Base-by-base conservation (phyloP, 768 basidiomycete genomes). In the Lactarius hengduanensis region DNA sequence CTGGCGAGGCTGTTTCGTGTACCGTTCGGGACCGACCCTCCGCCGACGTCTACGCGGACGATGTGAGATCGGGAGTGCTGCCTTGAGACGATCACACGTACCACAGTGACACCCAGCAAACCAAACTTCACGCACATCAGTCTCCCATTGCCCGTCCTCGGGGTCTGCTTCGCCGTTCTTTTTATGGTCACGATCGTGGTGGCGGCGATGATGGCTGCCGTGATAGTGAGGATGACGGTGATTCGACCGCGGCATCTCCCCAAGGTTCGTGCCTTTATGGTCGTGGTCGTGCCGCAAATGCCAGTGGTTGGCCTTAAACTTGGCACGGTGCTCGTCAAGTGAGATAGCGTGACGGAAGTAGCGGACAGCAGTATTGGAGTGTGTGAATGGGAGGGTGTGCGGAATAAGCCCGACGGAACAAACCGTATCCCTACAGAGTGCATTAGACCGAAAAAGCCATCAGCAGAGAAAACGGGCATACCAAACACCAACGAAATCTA, bases 81-180 rank as follows among this genome's bases (percentile, higher is more conserved):
- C 2, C 26, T 20, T 32, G 56, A 57, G 54, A 6, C 26, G 18
- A 36, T 3, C 28, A 36, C 30, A 76, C 81, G 34, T 69, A 89
- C 90, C 89, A 56, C 83, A 84, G 69, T 92, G 90, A 70, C 82
- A 84, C 0, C 91, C 91, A 4, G 89, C 75, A 70, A 92, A 93
- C 91, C 91, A 92, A 1, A 93, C 91, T 70, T 93, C 90, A 57
- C 84, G 80, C 4, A 90, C 84, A 65, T 91, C 77, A 0, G 90
- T 91, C 59, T 73, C 54, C n/a, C 55, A 56, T 18, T 40, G 45
- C 28, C 76, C 74, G 13, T 6, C 76, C 73, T 79, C 74, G 60
- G 80, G 83, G 26, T 77, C 73, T 0, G 67, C 69, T 65, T 86
- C 83, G 11, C 82, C 74, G 43, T 83, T 59, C 40, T 62, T 41